Evolutionary conservation across 257 asterid species (phyloP), one percentile per base, ranked within the genome.

Genomic region (Solanum paucissectum): DNA sequence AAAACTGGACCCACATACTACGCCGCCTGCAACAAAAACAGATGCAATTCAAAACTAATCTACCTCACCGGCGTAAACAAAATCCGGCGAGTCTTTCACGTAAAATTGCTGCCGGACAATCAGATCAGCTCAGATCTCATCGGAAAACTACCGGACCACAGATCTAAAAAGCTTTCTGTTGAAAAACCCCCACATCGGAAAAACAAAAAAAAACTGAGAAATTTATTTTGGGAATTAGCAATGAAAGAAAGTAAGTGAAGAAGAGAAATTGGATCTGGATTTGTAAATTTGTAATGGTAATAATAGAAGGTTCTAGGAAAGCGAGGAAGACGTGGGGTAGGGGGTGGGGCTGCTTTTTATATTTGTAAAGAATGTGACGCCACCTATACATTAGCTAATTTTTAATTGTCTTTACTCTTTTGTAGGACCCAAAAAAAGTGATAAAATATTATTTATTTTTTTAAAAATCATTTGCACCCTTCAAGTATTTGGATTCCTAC

Each of bases 381-480:
- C 90, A 89, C 64, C 88, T 85, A 33, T 25, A 69, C 81, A 33
- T 32, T 69, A 69, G 87, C 66, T 55, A 25, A 38, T 86, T 33
- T 64, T 46, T 83, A 79, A 88, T 84, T 90, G 90, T 49, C 68
- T 82, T 29, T 49, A 29, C 86, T 88, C 89, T 23, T 62, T 37
- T 33, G 77, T 76, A 85, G 84, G 89, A n/a, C 74, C 46, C 89
- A 46, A 10, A 49, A 46, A 82, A 49, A 8, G 44, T 44, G 4
- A 27, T 25, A 13, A 42, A 79, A 27, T 79, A 29, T 29, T 29
- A 29, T 29, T 29, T 29, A 29, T 29, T 29, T 29, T 1, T 29
- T 29, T 29, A 29, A 44, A 46, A 25, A 29, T 16, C 42, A 49
- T 49, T 29, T 52, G 44, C 42, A 82, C 69, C 86, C 44, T 20